Percentiles rank a stretch among this genome's conserved stretches.
These are phyloP conservation scores for Colletotrichum karsti DNA, from an alignment of 2,329 filamentous ascomycete species.

Conservation along the genomic window DNA sequence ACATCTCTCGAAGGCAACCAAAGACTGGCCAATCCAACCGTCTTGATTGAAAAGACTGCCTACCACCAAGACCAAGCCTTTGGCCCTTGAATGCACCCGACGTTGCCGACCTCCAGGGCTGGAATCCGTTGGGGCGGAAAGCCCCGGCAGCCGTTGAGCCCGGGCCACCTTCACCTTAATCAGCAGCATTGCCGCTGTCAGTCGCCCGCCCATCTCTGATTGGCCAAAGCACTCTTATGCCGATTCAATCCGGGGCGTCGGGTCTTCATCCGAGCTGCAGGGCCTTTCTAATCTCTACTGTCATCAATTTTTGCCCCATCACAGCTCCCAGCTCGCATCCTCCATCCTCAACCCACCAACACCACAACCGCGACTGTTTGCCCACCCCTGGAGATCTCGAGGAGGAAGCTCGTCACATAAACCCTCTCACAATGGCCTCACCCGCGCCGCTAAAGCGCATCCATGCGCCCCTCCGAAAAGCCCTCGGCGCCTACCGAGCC, in stretches of 20 bases:
- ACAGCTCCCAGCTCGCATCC: not conserved
- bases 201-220: not conserved
- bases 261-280: slow-evolving; percentile 15
- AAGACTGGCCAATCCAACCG: slow-evolving; percentile 1
- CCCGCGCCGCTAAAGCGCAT: slow-evolving; percentile 51
- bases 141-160: slow-evolving; percentile 16
- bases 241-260: slow-evolving; percentile 30
- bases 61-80: not conserved
- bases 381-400: no score
- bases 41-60: slow-evolving; percentile 12
- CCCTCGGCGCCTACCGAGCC: slow-evolving; percentile 45
- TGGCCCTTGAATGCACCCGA: no score
- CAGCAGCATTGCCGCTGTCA: slow-evolving; percentile 18
- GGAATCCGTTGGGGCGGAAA: slow-evolving; percentile 27
- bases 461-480: slow-evolving; percentile 51
- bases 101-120: no score
- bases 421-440: slow-evolving; percentile 43
- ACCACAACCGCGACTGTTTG: not conserved
- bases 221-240: slow-evolving; percentile 13
- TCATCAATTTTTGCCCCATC: slow-evolving; percentile 19
- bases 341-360: not conserved
- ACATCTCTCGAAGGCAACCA: not conserved
- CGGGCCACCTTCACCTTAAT: not conserved
- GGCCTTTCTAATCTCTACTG: slow-evolving; percentile 15
- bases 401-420: not conserved